Base-by-base conservation (phyloP, 768 basidiomycete species). In the Tricholoma terreum region DNA sequence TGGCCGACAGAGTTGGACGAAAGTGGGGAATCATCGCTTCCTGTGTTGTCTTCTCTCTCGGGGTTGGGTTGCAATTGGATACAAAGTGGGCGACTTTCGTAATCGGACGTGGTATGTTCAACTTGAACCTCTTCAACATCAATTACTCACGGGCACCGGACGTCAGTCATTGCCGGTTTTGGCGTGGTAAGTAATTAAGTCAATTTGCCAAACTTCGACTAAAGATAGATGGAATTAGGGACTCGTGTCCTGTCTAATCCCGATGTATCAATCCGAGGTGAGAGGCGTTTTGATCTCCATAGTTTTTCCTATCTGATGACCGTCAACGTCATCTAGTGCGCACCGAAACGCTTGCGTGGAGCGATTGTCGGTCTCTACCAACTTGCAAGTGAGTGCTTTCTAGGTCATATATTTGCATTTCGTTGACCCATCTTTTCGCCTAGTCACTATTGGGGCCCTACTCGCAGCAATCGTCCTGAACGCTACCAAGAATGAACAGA, bases 301-400 rank as follows among this genome's bases (percentile, higher is more conserved):
- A 19, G 6, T 27, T 27, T 54, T 30, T 53, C 31, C 14, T 34
- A 14, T 24, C 21, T 56, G 22, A 49, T 55, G n/a, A 45, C 40
- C 38, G 48, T 61, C 34, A 45, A 43, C 34, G 27, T 12, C 40
- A 30, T 50, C 34, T 61, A 80, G 78, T 62, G 61, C 58, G 73
- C 85, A 27, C 90, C 90, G n/a, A 87, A 87, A 71, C 84, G 82
- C 78, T 81, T 90, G 54, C 87, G 90, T 69, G 90, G 90, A 52
- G 76, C 84, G 7, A 75, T 92, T 66, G 87, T 91, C 22, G 68
- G 68, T 43, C 60, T 71, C 5, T 71, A 71, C 53, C 69, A 71
- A 60, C 69, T 70, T 21, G 63, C 69, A 22, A 70, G 65, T 65
- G 11, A 43, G 65, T 61, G 17, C 30, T 12, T 8, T 1, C 24